These are phyloP conservation scores for Geotrichum restrictum DNA, from an alignment of 1,139 yeast genomes.

Conservation along the genomic window DNA sequence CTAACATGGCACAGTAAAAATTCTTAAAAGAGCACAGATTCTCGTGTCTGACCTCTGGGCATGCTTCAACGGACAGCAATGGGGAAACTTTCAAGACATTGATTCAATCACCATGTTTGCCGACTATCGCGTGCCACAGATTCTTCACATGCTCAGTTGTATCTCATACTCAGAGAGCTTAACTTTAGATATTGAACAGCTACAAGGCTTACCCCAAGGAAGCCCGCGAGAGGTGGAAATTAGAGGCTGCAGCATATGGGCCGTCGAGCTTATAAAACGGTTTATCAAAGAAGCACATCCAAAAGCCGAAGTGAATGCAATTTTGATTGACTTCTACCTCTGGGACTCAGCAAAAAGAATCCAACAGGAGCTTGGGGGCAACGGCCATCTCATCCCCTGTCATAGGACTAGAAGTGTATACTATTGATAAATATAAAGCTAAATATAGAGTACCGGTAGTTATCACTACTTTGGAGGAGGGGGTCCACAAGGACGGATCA, in stretches of 20 bases:
- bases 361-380: constrained; percentile 30
- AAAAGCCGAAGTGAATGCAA: constrained; percentile 35
- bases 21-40: constrained; percentile 44
- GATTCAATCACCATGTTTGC: constrained; percentile 46
- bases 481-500: constrained; percentile 48
- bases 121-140: constrained; percentile 47
- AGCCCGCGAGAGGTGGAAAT: constrained; percentile 41
- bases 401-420: constrained; percentile 42
- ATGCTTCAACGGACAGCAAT: constrained; percentile 39
- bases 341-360: constrained; percentile 46
- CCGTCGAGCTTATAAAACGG: constrained; percentile 39
- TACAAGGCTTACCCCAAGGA: constrained; percentile 32
- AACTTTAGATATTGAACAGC: constrained; percentile 25
- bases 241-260: constrained; percentile 43
- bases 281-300: constrained; percentile 30
- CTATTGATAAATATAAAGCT: constrained; percentile 29
- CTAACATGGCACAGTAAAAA: constrained; percentile 28
- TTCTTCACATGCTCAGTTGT: constrained; percentile 39
- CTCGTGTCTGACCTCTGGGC: constrained; percentile 46
- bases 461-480: constrained; percentile 18
- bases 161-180: constrained; percentile 37
- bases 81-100: constrained; percentile 41
- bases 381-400: constrained; percentile 33
- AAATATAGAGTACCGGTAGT: background rate
- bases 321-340: constrained; percentile 42